A percentile compares a stretch with the other conserved stretches of the same genome.
Conservation (phyloP, 2,329 filamentous ascomycete genomes). For the Atkinsonella hypoxylon region DNA sequence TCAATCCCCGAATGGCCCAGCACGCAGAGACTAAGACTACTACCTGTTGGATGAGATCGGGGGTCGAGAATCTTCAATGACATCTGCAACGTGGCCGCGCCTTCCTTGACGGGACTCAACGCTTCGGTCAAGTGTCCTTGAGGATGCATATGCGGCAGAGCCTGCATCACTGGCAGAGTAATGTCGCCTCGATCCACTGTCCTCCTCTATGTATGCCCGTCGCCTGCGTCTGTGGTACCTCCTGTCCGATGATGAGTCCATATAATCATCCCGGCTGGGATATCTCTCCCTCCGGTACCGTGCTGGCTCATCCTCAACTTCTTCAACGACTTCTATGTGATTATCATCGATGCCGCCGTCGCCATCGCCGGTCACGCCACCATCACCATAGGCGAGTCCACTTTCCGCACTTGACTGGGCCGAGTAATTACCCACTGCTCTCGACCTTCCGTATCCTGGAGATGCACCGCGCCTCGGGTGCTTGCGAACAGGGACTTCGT, state of each 20-base stretch:
- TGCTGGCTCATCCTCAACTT: constrained; percentile 11
- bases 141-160: constrained; percentile 17
- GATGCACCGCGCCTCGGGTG: constrained; percentile 10
- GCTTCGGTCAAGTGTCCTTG: constrained; percentile 18
- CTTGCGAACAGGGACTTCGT: constrained; percentile 1
- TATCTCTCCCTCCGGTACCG: constrained; percentile 8
- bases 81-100: constrained; percentile 14
- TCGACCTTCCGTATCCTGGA: constrained; percentile 5
- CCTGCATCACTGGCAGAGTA: constrained; percentile 15
- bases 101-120: constrained; percentile 17
- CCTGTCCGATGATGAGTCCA: constrained; percentile 15
- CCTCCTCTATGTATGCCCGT: constrained; percentile 14
- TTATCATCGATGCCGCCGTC: constrained; percentile 2
- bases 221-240: constrained; percentile 12
- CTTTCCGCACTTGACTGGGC: constrained; percentile 3
- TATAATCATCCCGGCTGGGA: constrained; percentile 17
- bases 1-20: not conserved
- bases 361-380: not conserved
- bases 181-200: constrained; percentile 10
- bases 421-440: not conserved
- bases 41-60: constrained; percentile 22
- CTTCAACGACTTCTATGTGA: constrained; percentile 18
- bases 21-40: not conserved
- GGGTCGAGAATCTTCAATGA: constrained; percentile 23
- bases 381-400: constrained; percentile 1